These are phyloP conservation scores for Seiridium cupressi DNA, from an alignment of 2,329 filamentous ascomycete species.

Conservation along the genomic window DNA sequence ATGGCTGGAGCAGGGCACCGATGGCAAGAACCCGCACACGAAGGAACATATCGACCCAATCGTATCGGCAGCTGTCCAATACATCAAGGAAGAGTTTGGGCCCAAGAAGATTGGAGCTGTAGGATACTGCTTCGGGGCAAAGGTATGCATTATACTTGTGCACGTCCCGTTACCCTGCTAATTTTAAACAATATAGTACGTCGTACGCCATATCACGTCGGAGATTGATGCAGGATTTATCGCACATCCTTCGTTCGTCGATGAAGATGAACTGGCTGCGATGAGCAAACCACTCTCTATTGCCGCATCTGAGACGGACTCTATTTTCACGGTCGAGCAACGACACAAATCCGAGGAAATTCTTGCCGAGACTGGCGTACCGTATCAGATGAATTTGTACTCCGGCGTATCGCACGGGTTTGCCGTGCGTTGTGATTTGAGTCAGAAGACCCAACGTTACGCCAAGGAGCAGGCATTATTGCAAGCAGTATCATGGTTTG, in stretches of 20 bases:
- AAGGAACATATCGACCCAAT: not conserved
- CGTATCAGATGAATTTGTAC: conserved; percentile 74
- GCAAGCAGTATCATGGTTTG: conserved; percentile 41
- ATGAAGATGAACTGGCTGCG: not conserved
- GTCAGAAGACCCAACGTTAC: conserved; percentile 54
- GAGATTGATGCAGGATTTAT: not conserved
- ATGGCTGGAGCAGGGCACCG: not conserved
- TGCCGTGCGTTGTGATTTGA: conserved; percentile 62
- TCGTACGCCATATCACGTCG: not conserved
- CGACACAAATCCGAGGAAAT: conserved; percentile 61
- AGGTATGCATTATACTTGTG: not conserved
- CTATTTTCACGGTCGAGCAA: conserved; percentile 59
- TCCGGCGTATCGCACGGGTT: conserved; percentile 71
- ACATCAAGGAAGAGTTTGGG: not conserved
- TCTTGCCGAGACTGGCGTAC: conserved; percentile 48
- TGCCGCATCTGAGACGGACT: conserved; percentile 31
- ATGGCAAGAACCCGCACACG: conserved; percentile 1
- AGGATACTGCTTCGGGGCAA: conserved; percentile 2
- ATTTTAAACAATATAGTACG: not conserved
- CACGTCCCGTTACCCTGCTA: not conserved
- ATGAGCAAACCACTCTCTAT: not conserved
- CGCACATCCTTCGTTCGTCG: not conserved
- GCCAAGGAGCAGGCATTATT: conserved; percentile 10
- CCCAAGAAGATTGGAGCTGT: not conserved
- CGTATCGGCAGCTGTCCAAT: not conserved